Conservation (phyloP, 768 basidiomycete genomes). For the Xanthoconium purpureum region DNA sequence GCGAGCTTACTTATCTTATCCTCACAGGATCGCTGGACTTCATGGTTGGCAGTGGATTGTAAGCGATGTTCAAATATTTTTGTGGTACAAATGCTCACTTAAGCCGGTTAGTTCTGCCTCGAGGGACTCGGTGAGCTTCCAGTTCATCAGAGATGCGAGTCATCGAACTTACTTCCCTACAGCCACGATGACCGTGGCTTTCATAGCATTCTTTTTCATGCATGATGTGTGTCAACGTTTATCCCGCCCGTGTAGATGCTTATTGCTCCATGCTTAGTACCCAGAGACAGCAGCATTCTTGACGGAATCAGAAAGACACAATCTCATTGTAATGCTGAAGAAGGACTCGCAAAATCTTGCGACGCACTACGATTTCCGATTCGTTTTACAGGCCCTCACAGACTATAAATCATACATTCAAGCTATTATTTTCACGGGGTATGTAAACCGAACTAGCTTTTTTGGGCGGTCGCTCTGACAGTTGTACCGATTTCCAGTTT, state of each 20-base stretch:
- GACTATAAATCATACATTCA: slow-evolving; percentile 42
- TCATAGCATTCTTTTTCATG: slow-evolving; percentile 47
- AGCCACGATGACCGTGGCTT: slow-evolving; percentile 26
- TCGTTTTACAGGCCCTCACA: slow-evolving; percentile 46
- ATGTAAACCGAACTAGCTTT: slow-evolving; percentile 3
- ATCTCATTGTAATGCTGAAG: slow-evolving; percentile 37
- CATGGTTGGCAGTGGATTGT: slow-evolving; percentile 39
- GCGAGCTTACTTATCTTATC: neutral
- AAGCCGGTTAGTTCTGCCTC: slow-evolving; percentile 24
- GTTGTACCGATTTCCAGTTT: slow-evolving; percentile 25
- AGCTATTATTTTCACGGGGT: slow-evolving; percentile 41
- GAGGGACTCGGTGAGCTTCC: slow-evolving; percentile 24
- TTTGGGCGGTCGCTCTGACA: neutral
- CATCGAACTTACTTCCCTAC: neutral
- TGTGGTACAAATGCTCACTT: slow-evolving; percentile 5
- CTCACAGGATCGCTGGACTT: slow-evolving; percentile 23
- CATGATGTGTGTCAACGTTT: slow-evolving; percentile 40
- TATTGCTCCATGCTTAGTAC: slow-evolving; percentile 34
- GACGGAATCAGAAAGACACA: slow-evolving; percentile 39
- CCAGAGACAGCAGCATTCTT: slow-evolving; percentile 58
- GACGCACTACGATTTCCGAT: slow-evolving; percentile 43
- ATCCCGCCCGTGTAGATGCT: neutral
- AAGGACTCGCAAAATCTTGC: slow-evolving; percentile 44
- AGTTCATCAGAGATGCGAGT: neutral
- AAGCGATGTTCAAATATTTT: slow-evolving; percentile 2